Conservation (phyloP, 306 rosid genomes). For the Gastrolobium villosum region DNA sequence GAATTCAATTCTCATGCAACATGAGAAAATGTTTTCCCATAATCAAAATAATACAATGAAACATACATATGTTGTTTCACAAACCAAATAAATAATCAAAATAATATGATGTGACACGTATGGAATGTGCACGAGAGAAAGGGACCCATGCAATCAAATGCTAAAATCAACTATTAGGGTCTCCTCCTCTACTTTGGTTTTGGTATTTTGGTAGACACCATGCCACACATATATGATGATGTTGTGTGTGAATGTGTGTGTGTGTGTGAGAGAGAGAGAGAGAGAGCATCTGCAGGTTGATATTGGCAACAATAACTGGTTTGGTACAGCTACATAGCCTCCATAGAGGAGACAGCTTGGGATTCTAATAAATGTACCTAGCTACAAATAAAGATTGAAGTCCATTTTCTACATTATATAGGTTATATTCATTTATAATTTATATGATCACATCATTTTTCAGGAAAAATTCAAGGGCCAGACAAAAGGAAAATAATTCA, state of each 20-base stretch:
- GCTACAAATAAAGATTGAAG: constrained; percentile 12
- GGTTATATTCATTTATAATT: constrained; percentile 10
- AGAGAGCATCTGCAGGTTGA: constrained; percentile 49
- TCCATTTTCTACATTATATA: neutral
- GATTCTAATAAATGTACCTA: constrained; percentile 42
- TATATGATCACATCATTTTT: constrained; percentile 56
- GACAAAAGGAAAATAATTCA: constrained; percentile 66
- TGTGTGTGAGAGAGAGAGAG: neutral
- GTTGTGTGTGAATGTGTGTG: neutral
- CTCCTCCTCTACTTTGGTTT: neutral
- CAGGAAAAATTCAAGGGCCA: constrained; percentile 56
- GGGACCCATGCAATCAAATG: constrained; percentile 45
- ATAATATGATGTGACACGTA: too few relatives aligned
- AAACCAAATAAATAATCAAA: too few relatives aligned
- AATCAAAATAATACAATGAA: too few relatives aligned
- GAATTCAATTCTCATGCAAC: too few relatives aligned
- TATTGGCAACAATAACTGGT: constrained; percentile 47
- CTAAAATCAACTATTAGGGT: constrained; percentile 26
- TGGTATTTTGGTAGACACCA: constrained; percentile 41
- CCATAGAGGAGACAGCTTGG: constrained; percentile 71
- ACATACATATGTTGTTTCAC: too few relatives aligned
- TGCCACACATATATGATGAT: constrained; percentile 47
- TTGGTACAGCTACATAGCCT: constrained; percentile 60
- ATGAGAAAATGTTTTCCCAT: too few relatives aligned
- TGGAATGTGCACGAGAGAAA: neutral